These are phyloP conservation scores for Aspergillus tubingensis DNA, from an alignment of 2,329 filamentous ascomycete species.

Conservation along the genomic window DNA sequence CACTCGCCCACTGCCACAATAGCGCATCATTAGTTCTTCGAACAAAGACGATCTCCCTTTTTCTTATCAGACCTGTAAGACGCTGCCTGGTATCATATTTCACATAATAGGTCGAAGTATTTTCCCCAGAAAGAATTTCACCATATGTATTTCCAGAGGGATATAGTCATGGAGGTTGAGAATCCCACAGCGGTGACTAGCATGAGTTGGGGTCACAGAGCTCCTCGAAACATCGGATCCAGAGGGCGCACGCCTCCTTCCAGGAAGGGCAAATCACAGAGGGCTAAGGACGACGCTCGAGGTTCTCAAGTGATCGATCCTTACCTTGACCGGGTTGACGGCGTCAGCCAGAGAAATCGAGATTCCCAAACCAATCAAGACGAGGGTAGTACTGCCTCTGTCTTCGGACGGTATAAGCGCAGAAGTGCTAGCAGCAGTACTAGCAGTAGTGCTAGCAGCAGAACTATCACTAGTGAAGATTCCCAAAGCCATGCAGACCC, in stretches of 20 bases:
- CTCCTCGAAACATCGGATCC: neutral
- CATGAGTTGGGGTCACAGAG: neutral
- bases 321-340: neutral
- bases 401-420: neutral
- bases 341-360: neutral
- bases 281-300: neutral
- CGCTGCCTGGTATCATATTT: neutral
- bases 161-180: neutral
- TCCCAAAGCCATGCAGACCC: neutral
- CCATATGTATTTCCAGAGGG: neutral
- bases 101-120: neutral
- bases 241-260: neutral
- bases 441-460: neutral
- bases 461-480: neutral
- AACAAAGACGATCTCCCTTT: neutral
- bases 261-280: neutral
- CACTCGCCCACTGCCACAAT: neutral
- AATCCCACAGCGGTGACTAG: neutral
- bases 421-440: neutral
- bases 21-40: neutral
- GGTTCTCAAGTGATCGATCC: neutral
- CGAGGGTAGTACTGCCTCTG: neutral
- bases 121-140: neutral
- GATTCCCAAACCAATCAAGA: neutral
- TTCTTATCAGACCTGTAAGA: neutral